Evolutionary conservation across 768 basidiomycete genomes (phyloP), one percentile per base, ranked within the genome.

Genomic region (Thelephora ganbajun): DNA sequence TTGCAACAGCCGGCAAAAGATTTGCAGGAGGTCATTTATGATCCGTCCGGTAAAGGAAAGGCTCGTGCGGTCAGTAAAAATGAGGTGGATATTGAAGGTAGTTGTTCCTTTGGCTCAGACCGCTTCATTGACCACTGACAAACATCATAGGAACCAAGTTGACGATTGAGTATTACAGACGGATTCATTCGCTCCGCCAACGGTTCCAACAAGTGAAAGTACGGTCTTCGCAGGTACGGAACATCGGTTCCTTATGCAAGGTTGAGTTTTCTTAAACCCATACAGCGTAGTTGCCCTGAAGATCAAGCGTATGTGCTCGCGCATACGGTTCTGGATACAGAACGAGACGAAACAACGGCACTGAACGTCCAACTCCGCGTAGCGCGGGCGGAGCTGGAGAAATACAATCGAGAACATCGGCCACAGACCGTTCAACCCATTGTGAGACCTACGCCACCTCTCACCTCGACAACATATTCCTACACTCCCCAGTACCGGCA

Each of bases 1-100:
- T 86, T 80, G 53, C 82, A 82, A 52, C 81, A 85, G 50, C 85
- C 85, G 0, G 63, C 63, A 48, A 79, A 81, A 41, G 87, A 90
- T 53, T 53, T 85, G 53, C 60, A 64, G 5, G n/a, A 33, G 33
- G 30, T 55, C 23, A 57, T 68, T 30, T 5, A 53, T 42, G 35
- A 48, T 18, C 44, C 43, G 18, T 51, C 46, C n/a, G 53, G 59
- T 44, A 84, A 84, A 59, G 79, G 80, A 11, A 86, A 86, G 58
- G 70, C 68, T 49, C 84, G 74, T 54, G 80, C 74, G 2, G 67
- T 60, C 12, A 60, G 66, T 26, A 53, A 63, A 22, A 71, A 74
- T 44, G 33, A 61, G 2, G 57, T 69, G 39, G 80, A 71, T 70
- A 64, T 74, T 68, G 63, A 65, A 54, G 71, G 80, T 83, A 66